Evolutionary conservation across 2,329 filamentous ascomycete genomes (phyloP).

Genomic region (Pestalotiopsis sp.): DNA sequence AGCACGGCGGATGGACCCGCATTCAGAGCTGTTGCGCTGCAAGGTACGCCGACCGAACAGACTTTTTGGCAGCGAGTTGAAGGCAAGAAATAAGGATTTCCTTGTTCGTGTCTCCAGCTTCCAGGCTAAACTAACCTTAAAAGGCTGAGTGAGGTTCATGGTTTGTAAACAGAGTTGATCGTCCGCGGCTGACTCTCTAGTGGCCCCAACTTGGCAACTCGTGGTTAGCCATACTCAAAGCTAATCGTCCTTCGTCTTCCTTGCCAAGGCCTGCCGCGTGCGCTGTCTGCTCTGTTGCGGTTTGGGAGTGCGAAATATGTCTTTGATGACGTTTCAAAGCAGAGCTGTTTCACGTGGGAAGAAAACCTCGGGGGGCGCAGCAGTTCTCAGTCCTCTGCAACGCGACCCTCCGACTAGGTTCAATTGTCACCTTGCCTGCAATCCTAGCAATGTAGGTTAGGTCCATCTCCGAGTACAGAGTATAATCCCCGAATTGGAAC

Average conservation of each 20-base stretch:
- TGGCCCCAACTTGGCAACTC: not conserved
- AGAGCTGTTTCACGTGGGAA: not conserved
- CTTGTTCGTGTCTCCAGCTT: not conserved
- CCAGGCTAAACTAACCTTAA: slow-evolving; percentile 3
- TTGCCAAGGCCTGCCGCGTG: not conserved
- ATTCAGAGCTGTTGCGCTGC: not conserved
- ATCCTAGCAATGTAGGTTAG: too few species aligned
- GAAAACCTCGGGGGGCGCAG: not conserved
- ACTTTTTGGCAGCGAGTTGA: not conserved
- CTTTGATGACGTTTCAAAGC: not conserved
- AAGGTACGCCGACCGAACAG: not conserved
- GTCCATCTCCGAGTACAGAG: too few species aligned
- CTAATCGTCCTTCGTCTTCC: not conserved
- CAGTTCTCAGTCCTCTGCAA: not conserved
- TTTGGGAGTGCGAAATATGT: not conserved
- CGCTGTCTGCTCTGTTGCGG: not conserved
- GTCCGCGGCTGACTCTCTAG: not conserved
- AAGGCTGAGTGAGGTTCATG: not conserved
- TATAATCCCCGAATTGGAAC: too few species aligned
- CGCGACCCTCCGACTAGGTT: not conserved
- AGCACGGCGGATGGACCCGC: not conserved
- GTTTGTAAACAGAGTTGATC: not conserved
- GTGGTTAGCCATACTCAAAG: not conserved
- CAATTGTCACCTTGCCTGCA: too few species aligned
- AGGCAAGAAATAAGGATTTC: not conserved